phyloP scores from a whole-genome alignment of 1,284 basidiomycete genomes.

The Kalmanozyma brasiliensis region DNA sequence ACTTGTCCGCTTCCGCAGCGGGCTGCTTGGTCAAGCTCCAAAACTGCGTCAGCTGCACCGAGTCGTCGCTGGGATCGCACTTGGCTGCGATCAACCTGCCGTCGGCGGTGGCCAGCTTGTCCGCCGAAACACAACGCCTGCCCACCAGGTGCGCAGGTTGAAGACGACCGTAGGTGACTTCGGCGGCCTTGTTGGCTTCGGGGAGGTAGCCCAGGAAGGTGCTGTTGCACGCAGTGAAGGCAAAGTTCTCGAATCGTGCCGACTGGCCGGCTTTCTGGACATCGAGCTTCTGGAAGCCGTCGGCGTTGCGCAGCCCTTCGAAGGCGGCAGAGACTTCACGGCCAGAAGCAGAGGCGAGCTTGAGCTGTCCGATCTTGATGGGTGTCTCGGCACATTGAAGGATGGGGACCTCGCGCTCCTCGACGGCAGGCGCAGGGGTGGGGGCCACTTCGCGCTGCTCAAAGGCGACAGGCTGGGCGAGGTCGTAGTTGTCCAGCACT shows the following conservation, averaged over 20 bases:
- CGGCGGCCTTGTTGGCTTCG: constrained; percentile 43
- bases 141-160: constrained; percentile 40
- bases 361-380: constrained; percentile 34
- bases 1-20: constrained; percentile 14
- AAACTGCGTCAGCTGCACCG: constrained; percentile 47
- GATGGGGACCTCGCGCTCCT: constrained; percentile 32
- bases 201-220: constrained; percentile 41
- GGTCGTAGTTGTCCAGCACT: constrained; percentile 36
- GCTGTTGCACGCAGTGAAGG: constrained; percentile 40
- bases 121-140: constrained; percentile 47
- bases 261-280: constrained; percentile 32
- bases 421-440: not conserved
- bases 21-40: constrained; percentile 51
- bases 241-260: constrained; percentile 38
- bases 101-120: constrained; percentile 13
- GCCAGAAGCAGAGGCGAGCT: constrained; percentile 24
- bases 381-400: constrained; percentile 33
- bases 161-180: constrained; percentile 42
- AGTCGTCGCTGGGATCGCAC: constrained; percentile 43
- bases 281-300: constrained; percentile 44
- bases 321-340: constrained; percentile 38
- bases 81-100: constrained; percentile 36
- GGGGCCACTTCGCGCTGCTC: constrained; percentile 25
- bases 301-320: constrained; percentile 39
- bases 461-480: constrained; percentile 30